Evolutionary conservation across 305 asterid genomes (phyloP).

Genomic region (Solanum chacoense): DNA sequence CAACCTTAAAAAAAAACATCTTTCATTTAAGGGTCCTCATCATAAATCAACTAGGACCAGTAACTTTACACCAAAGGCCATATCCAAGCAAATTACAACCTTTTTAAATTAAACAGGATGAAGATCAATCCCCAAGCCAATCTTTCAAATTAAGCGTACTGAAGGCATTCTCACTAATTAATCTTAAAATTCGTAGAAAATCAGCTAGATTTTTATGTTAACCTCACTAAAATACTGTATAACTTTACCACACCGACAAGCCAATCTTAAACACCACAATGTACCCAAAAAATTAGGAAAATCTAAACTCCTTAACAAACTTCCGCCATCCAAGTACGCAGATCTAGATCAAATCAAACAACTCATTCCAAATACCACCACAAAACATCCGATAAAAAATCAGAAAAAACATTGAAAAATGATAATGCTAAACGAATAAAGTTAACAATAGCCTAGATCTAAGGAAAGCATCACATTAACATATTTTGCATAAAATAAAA

Average conservation of each 20-base stretch:
- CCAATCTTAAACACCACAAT: not conserved
- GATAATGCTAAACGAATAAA: not conserved
- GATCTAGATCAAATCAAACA: slow-evolving; percentile 6
- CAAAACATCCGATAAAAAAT: not conserved
- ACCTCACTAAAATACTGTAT: not conserved
- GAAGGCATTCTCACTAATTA: not conserved
- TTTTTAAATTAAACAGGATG: not conserved
- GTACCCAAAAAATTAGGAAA: not conserved
- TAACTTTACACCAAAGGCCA: not conserved
- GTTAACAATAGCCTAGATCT: slow-evolving; percentile 40
- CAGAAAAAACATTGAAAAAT: not conserved
- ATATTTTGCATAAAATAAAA: not conserved
- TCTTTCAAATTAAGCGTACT: not conserved
- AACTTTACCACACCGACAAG: not conserved
- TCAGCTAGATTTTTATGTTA: not conserved
- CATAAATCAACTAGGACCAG: not conserved
- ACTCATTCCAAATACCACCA: not conserved
- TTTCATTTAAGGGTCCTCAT: not conserved
- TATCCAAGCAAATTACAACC: not conserved
- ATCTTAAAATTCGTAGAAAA: not conserved
- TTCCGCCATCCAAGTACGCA: not conserved
- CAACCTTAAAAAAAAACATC: not conserved
- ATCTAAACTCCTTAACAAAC: not conserved
- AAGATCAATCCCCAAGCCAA: not conserved
- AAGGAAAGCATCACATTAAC: not conserved